Evolutionary conservation across 306 rosid species (phyloP).

Genomic region (Leucaena leucocephala): DNA sequence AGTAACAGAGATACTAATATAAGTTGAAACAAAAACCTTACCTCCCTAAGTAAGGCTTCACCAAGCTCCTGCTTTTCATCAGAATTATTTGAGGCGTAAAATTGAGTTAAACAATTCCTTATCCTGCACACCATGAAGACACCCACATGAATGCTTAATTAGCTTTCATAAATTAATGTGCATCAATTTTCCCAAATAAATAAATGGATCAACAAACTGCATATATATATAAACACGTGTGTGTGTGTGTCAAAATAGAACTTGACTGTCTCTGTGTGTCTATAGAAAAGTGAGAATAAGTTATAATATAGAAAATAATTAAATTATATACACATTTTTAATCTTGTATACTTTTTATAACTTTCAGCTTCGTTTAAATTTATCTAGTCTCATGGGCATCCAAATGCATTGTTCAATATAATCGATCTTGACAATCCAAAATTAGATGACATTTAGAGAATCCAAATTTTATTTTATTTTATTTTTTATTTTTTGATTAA

Average conservation of each 20-base stretch:
- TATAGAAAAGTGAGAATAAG: background rate
- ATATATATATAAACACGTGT: too few species aligned
- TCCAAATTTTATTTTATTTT: too few species aligned
- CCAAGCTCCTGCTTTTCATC: conserved; percentile 94
- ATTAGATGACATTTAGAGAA: too few species aligned
- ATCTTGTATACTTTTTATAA: too few species aligned
- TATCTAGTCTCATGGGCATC: too few species aligned
- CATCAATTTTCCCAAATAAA: background rate
- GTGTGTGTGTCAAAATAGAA: too few species aligned
- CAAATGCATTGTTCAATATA: background rate
- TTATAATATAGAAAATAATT: background rate
- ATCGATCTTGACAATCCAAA: background rate
- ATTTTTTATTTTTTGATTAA: too few species aligned
- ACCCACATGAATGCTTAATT: conserved; percentile 5
- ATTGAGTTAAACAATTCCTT: conserved; percentile 67
- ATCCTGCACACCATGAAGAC: conserved; percentile 52
- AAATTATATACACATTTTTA: background rate
- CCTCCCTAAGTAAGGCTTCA: conserved; percentile 97
- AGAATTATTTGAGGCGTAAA: conserved; percentile 82
- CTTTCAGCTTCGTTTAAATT: too few species aligned
- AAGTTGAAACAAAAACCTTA: conserved; percentile 19
- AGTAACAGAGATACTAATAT: too few species aligned
- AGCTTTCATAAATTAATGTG: background rate
- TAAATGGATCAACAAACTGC: background rate
- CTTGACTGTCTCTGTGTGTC: too few species aligned